These are phyloP conservation scores for Hemileccinum rubropunctum DNA, from an alignment of 768 basidiomycete species.

Conservation along the genomic window DNA sequence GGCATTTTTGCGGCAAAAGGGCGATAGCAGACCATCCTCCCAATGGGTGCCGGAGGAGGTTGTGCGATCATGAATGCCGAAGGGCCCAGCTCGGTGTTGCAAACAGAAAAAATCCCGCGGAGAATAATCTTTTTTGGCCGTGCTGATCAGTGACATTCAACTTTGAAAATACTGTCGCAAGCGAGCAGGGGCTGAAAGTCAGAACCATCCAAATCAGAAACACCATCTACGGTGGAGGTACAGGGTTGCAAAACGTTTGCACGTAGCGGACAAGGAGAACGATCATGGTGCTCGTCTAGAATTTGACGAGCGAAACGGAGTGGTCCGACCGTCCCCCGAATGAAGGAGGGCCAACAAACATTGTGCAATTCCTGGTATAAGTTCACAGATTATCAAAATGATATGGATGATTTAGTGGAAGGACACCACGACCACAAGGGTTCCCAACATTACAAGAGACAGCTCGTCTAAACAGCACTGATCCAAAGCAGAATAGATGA, in stretches of 20 bases:
- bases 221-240: not conserved
- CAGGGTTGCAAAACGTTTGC: slow-evolving; percentile 2
- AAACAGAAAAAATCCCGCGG: not conserved
- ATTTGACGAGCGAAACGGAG: not conserved
- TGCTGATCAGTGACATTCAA: slow-evolving; percentile 2
- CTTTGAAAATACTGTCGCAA: not conserved
- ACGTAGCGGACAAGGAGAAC: not conserved
- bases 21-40: not conserved
- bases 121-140: not conserved
- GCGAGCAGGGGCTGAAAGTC: slow-evolving; percentile 3
- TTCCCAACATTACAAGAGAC: slow-evolving; percentile 1
- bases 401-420: not conserved
- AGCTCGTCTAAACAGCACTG: slow-evolving; percentile 6
- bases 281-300: slow-evolving; percentile 1
- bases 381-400: not conserved
- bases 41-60: not conserved
- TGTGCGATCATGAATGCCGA: not conserved
- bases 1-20: slow-evolving; percentile 5
- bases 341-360: slow-evolving; percentile 7
- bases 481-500: slow-evolving; percentile 7
- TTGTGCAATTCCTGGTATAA: not conserved
- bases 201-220: slow-evolving; percentile 5
- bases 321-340: slow-evolving; percentile 2
- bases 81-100: not conserved
- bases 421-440: not conserved